These are phyloP conservation scores for Strobilomyces confusus DNA, from an alignment of 768 basidiomycete genomes.

Conservation along the genomic window DNA sequence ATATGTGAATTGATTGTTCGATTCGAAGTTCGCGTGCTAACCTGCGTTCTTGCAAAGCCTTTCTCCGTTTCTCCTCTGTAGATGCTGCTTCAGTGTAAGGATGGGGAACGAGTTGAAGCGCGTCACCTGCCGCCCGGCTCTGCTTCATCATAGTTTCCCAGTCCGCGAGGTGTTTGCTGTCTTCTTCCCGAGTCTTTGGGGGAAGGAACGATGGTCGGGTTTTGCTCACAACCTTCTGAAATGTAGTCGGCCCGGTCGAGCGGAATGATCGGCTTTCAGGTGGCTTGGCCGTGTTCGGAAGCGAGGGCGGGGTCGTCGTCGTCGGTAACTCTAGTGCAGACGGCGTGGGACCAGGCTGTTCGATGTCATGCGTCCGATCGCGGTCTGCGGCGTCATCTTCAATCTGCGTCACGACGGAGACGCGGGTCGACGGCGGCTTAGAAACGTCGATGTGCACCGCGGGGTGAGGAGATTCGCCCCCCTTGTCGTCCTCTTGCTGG, in stretches of 20 bases:
- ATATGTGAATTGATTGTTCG: constrained; percentile 65
- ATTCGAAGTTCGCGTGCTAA: constrained; percentile 60
- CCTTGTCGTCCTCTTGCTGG: constrained; percentile 2
- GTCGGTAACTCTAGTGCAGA: constrained; percentile 20
- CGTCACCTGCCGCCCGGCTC: constrained; percentile 66
- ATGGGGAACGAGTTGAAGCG: not conserved
- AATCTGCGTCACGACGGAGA: constrained; percentile 14
- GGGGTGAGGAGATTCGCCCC: constrained; percentile 32
- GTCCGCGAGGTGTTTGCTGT: constrained; percentile 76
- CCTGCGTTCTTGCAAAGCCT: constrained; percentile 59
- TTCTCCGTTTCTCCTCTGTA: constrained; percentile 68
- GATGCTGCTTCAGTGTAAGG: constrained; percentile 2
- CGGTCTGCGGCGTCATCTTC: not conserved
- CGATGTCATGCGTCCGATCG: not conserved
- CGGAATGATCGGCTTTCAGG: constrained; percentile 39
- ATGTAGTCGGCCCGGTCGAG: constrained; percentile 60
- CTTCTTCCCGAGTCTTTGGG: constrained; percentile 74
- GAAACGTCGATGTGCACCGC: constrained; percentile 44
- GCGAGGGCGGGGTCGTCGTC: constrained; percentile 30
- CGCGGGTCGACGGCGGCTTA: constrained; percentile 29
- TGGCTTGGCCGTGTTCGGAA: constrained; percentile 19
- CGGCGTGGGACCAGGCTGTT: constrained; percentile 2
- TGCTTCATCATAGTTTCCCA: constrained; percentile 88
- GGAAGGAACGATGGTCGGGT: constrained; percentile 85
- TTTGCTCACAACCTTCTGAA: constrained; percentile 79